Base-by-base conservation (phyloP, 371 early-diverging fungal species). In the Rhizomucor miehei region DNA sequence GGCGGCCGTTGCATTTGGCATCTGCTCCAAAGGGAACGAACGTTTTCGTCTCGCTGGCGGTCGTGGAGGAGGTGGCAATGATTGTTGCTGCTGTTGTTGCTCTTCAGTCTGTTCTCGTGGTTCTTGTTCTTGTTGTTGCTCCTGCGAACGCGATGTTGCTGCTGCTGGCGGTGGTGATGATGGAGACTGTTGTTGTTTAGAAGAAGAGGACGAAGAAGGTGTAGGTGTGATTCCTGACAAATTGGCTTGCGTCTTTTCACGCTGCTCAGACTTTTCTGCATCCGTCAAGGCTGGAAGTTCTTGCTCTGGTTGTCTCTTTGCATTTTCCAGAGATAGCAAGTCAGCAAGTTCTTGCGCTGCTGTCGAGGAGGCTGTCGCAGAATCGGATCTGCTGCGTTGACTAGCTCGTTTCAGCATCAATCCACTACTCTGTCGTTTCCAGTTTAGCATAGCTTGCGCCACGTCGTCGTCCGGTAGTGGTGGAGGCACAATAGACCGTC, bases 391-490 rank as follows among this genome's bases (percentile, higher is more conserved):
- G 13, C 57, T 29, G 3, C 57, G 38, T 51, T 57, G 29, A 44
- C 16, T 13, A 34, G 47, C 25, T 52, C 52, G n/a, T 37, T 43
- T 35, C 8, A 29, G 29, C 29, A 5, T 29, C 3, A 38, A 44
- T 14, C 57, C 56, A 20, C 57, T 61, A 17, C 73, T 72, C 6
- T 69, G 56, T 48, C 73, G 59, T 38, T 72, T 72, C 73, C 73
- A 72, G 51, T 72, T 66, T 8, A 72, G 55, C 73, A 72, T 72
- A 1, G 73, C 66, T 20, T 69, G 57, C 11, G 62, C 67, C 6
- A 73, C 57, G 49, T 66, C 67, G 41, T 73, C 70, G 11, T 67
- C 62, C 37, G 74, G 63, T 20, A 63, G 61, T 36, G n/a, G n/a
- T n/a, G n/a, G n/a, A n/a, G n/a, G n/a, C n/a, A n/a, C n/a, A 29